Percentiles rank a stretch among this genome's conserved stretches.
Evolutionary conservation across 2,329 filamentous ascomycete genomes (phyloP).

Genomic region (Fusarium nelsonii): DNA sequence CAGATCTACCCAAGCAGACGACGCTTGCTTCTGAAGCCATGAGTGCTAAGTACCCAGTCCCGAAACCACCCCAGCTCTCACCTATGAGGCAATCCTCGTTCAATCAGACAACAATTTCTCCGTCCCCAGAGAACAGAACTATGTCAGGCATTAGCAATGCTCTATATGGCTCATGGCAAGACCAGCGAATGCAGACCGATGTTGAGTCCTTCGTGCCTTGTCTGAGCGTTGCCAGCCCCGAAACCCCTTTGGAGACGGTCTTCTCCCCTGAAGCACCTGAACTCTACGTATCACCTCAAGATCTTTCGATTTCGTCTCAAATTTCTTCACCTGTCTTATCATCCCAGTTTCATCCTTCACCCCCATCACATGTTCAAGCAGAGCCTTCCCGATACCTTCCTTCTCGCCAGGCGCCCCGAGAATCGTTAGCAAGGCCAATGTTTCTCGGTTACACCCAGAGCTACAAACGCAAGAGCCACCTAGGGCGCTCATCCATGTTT

Average conservation of each 20-base stretch:
- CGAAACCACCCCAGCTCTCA: slow-evolving; percentile 6
- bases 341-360: neutral
- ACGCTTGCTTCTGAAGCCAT: slow-evolving; percentile 10
- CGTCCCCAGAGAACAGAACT: slow-evolving; percentile 6
- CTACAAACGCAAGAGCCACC: slow-evolving; percentile 15
- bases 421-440: neutral
- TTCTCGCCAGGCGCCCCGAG: neutral
- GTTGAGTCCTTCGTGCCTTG: too few relatives aligned
- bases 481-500: slow-evolving; percentile 20
- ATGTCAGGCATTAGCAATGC: slow-evolving; percentile 38
- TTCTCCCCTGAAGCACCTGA: neutral
- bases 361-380: neutral
- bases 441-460: slow-evolving; percentile 25
- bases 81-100: neutral
- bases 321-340: slow-evolving; percentile 1
- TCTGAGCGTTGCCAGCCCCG: neutral
- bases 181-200: neutral
- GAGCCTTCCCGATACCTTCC: neutral
- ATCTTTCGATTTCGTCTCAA: neutral
- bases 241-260: neutral
- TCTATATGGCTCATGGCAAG: slow-evolving; percentile 1
- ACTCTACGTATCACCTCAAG: neutral
- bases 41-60: slow-evolving; percentile 22
- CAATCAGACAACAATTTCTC: neutral
- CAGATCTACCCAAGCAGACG: slow-evolving; percentile 4